Evolutionary conservation across 768 basidiomycete genomes (phyloP).

Genomic region (Cyclocybe aegerita): DNA sequence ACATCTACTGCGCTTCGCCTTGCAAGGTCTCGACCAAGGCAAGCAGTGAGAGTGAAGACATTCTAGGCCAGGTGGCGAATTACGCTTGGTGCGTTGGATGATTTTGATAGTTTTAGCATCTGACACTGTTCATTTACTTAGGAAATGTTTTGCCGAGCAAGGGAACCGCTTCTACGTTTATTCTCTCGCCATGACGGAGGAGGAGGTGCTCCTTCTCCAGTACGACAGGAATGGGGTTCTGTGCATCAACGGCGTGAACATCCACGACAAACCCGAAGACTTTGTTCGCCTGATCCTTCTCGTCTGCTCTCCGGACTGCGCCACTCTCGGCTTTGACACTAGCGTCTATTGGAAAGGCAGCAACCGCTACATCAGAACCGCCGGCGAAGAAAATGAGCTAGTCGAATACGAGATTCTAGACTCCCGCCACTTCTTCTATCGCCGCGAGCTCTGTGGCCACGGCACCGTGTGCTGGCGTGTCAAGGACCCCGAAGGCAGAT

Average conservation of each 20-base stretch:
- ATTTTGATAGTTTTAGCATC: not conserved
- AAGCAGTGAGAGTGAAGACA: not conserved
- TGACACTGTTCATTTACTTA: not conserved
- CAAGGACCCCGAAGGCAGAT: not conserved
- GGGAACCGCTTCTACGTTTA: slow-evolving; percentile 19
- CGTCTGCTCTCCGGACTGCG: slow-evolving; percentile 14
- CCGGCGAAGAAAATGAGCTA: not conserved
- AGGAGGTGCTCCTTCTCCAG: slow-evolving; percentile 5
- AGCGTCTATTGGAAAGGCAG: slow-evolving; percentile 16
- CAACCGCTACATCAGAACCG: slow-evolving; percentile 2
- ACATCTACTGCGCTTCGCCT: not conserved
- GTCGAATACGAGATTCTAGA: not conserved
- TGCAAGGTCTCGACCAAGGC: slow-evolving; percentile 10
- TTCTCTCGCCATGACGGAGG: slow-evolving; percentile 14
- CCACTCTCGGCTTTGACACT: slow-evolving; percentile 19
- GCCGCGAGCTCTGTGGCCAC: slow-evolving; percentile 16
- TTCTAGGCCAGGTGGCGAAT: slow-evolving; percentile 8
- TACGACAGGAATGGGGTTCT: slow-evolving; percentile 21
- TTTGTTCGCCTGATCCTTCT: slow-evolving; percentile 22
- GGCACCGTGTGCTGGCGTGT: slow-evolving; percentile 22
- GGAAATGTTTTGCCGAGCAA: slow-evolving; percentile 19
- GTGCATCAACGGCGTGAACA: slow-evolving; percentile 11
- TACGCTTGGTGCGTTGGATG: slow-evolving; percentile 13
- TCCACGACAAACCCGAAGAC: slow-evolving; percentile 10
- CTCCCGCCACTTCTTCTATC: slow-evolving; percentile 5